Base-by-base conservation (phyloP, 495 filamentous ascomycete species). In the Neurospora sp. region DNA sequence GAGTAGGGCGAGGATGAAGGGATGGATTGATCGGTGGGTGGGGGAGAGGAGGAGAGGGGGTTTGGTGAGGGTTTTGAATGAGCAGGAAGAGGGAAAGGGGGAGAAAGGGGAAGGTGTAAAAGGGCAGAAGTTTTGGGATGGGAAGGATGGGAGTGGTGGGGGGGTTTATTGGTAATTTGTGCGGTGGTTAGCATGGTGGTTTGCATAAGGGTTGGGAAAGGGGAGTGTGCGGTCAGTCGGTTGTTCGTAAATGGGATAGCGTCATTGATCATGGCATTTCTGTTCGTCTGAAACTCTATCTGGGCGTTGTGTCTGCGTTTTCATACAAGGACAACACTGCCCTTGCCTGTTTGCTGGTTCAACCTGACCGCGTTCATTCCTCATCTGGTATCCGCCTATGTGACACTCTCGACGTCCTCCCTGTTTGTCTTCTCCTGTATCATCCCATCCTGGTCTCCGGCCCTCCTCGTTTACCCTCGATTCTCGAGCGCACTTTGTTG, bases 1-100 rank as follows among this genome's bases (percentile, higher is more conserved):
- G 31, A 79, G 81, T 5, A 86, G 96, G 70, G 90, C 90, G 81
- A 87, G 86, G 80, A 99, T 99, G 96, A 97, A 93, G 86, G 86
- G 78, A 11, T 99, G 96, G 96, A 88, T 92, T 71, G 94, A 98
- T 77, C 86, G 89, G 78, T 98, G 96, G 96, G 83, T 92, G 73
- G 84, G 81, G n/a, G 94, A 98, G 83, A 90, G 93, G 85, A 88
- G 89, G 84, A 93, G 89, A 82, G 91, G 89, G 71, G 95, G 94
- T 36, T 73, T 94, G 71, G 92, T 93, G 66, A 84, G 78, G 72
- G 81, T 92, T 48, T 73, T 84, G 70, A 74, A 76, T 15, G 43
- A 45, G 15, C 17, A 45, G 28, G 80, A 75, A 11, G 79, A 73
- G n/a, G 75, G 73, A 31, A 79, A 75, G 38, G 79, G 76, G 66